phyloP scores from a whole-genome alignment of 2,329 filamentous ascomycete genomes.

The Catunica adiposa region DNA sequence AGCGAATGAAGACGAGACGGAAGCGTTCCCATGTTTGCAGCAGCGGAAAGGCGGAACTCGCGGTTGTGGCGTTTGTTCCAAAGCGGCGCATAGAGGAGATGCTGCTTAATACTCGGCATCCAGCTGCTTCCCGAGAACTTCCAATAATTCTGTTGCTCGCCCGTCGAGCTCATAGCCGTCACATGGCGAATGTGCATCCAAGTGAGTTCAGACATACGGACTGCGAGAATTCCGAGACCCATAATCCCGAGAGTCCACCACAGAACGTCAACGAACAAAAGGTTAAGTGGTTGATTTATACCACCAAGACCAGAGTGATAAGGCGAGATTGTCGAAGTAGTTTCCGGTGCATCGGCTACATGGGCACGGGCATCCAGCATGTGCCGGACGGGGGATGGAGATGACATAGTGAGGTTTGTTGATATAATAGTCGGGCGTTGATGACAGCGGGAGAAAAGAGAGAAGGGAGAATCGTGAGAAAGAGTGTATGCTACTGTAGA shows the following conservation, averaged over 20 bases:
- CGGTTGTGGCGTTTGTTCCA: slow-evolving; percentile 51
- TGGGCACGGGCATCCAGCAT: slow-evolving; percentile 20
- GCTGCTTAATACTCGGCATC: slow-evolving; percentile 46
- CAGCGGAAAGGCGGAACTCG: slow-evolving; percentile 45
- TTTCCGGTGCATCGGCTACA: slow-evolving; percentile 17
- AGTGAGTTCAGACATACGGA: slow-evolving; percentile 37
- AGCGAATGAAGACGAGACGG: slow-evolving; percentile 48
- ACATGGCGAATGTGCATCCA: slow-evolving; percentile 43
- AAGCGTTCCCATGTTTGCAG: slow-evolving; percentile 45
- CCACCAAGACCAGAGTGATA: slow-evolving; percentile 41
- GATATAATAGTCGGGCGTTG: not conserved
- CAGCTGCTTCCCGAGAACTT: slow-evolving; percentile 38
- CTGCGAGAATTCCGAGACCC: slow-evolving; percentile 34
- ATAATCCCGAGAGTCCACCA: slow-evolving; percentile 46
- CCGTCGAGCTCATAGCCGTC: slow-evolving; percentile 37
- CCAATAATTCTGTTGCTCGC: slow-evolving; percentile 42
- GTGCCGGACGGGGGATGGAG: slow-evolving; percentile 18
- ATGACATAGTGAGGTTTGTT: not conserved
- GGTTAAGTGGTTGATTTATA: slow-evolving; percentile 42
- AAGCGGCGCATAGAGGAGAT: slow-evolving; percentile 44
- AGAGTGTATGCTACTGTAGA: not conserved
- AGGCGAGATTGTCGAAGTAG: slow-evolving; percentile 34
- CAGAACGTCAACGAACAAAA: slow-evolving; percentile 38
- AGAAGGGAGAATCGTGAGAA: not conserved
- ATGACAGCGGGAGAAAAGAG: not conserved